These are phyloP conservation scores for Neonectria ditissima DNA, from an alignment of 2,329 filamentous ascomycete genomes.

Conservation along the genomic window DNA sequence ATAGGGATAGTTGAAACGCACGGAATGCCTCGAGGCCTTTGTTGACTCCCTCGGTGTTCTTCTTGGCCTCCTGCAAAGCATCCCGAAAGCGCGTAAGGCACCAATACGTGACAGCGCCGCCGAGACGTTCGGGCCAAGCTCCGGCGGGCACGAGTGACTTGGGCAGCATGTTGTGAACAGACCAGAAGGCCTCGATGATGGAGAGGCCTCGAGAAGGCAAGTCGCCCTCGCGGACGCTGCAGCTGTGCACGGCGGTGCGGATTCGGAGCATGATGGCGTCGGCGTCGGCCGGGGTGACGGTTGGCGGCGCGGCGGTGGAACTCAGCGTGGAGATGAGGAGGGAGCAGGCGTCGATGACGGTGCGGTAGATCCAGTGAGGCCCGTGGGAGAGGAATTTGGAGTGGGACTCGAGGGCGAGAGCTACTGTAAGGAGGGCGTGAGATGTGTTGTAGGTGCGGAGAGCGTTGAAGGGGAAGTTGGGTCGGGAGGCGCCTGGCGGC, in stretches of 20 bases:
- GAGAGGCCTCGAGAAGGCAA: conserved; percentile 58
- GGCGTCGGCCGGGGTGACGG: conserved; percentile 47
- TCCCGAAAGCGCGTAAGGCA: conserved; percentile 62
- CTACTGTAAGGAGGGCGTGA: conserved; percentile 57
- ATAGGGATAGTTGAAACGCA: conserved; percentile 33
- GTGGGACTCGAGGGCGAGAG: conserved; percentile 57
- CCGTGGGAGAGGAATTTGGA: conserved; percentile 58
- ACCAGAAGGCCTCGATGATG: conserved; percentile 64
- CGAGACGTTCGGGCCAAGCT: conserved; percentile 59
- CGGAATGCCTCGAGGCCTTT: conserved; percentile 47
- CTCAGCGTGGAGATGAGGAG: conserved; percentile 60
- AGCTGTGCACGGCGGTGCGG: conserved; percentile 54
- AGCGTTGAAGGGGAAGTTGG: conserved; percentile 56
- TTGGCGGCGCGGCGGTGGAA: conserved; percentile 54
- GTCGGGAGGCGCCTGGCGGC: conserved; percentile 52
- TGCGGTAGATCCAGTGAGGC: conserved; percentile 63
- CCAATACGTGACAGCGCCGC: conserved; percentile 62
- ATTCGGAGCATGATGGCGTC: conserved; percentile 47
- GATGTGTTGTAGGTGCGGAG: conserved; percentile 62
- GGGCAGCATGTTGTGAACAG: conserved; percentile 52
- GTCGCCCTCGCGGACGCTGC: conserved; percentile 62
- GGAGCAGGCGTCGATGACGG: conserved; percentile 58
- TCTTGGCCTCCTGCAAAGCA: conserved; percentile 53
- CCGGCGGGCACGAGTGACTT: conserved; percentile 55
- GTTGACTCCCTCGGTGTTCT: conserved; percentile 47